phyloP scores from a whole-genome alignment of 306 rosid species.

The Citrullus colocynthis region DNA sequence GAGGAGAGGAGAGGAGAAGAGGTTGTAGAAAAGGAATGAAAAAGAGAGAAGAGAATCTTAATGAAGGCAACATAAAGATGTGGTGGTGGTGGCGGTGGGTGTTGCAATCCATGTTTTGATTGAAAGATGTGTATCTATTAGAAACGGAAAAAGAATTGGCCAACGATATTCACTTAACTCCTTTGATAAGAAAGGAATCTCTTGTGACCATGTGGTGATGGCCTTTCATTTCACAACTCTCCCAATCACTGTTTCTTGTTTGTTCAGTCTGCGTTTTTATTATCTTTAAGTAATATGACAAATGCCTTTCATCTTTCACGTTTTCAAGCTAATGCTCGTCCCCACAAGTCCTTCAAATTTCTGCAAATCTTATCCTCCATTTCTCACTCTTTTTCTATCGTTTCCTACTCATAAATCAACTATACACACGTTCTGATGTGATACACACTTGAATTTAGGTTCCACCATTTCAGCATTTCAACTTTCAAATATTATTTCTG shows the following conservation, averaged over 20 bases:
- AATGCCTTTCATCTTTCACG: background rate
- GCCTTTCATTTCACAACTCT: background rate
- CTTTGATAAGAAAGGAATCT: slow-evolving; percentile 4
- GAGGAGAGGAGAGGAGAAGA: too few relatives aligned
- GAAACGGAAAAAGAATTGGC: background rate
- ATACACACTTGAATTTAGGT: too few relatives aligned
- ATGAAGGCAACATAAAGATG: background rate
- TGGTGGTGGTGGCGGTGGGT: background rate
- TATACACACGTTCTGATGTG: background rate
- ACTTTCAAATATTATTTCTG: background rate
- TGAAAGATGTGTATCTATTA: background rate
- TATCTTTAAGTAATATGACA: background rate
- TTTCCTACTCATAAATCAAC: background rate
- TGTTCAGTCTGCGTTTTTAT: background rate
- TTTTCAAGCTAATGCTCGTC: background rate
- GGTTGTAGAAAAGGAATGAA: too few relatives aligned
- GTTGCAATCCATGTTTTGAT: background rate
- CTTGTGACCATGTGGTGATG: too few relatives aligned
- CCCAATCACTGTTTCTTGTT: background rate
- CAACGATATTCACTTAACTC: background rate
- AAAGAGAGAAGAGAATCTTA: background rate
- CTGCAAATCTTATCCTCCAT: background rate
- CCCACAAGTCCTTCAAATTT: background rate
- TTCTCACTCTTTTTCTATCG: background rate
- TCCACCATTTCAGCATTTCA: too few relatives aligned